Evolutionary conservation across 1,139 yeast species (phyloP), one percentile per base, ranked within the genome.

Genomic region (Yamadazyma diospyri): DNA sequence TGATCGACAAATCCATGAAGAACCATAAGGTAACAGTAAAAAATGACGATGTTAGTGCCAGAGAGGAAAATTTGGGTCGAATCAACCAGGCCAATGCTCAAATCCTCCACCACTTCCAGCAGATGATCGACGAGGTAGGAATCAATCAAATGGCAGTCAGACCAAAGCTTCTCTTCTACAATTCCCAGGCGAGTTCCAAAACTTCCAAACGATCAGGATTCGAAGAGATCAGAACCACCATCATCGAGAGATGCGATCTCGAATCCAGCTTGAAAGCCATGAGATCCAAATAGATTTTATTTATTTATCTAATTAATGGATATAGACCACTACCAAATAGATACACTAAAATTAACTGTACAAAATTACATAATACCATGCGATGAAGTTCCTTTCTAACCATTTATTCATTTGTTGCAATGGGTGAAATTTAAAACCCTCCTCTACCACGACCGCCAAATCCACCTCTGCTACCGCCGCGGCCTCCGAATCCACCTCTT

Each of bases 401-500:
- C 18, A 18, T 26, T 23, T 23, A 13, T n/a, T 21, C 23, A 21
- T 21, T 21, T 21, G n/a, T n/a, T n/a, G n/a, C n/a, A n/a, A n/a
- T n/a, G n/a, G n/a, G n/a, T n/a, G n/a, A n/a, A n/a, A n/a, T n/a
- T n/a, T n/a, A n/a, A n/a, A n/a, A n/a, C n/a, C n/a, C n/a, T n/a
- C n/a, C n/a, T n/a, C n/a, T n/a, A n/a, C n/a, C n/a, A n/a, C 25
- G 25, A 6, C 21, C 17, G 13, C 13, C 16, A 23, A 10, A 11
- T 23, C 4, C 11, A 29, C 9, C 20, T 16, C 25, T 27, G 37
- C 83, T 79, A 37, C 70, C 59, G 33, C 66, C 64, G 32, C 38
- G 56, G 23, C 61, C 58, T 32, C 67, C 74, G 27, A 62, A 60
- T 32, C 76, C 69, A 40, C 76, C 70, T 30, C 76, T 9, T 18